Percentiles rank a stretch among this genome's conserved stretches.
phyloP scores from a whole-genome alignment of 495 filamentous ascomycete genomes.

The Evernia prunastri region DNA sequence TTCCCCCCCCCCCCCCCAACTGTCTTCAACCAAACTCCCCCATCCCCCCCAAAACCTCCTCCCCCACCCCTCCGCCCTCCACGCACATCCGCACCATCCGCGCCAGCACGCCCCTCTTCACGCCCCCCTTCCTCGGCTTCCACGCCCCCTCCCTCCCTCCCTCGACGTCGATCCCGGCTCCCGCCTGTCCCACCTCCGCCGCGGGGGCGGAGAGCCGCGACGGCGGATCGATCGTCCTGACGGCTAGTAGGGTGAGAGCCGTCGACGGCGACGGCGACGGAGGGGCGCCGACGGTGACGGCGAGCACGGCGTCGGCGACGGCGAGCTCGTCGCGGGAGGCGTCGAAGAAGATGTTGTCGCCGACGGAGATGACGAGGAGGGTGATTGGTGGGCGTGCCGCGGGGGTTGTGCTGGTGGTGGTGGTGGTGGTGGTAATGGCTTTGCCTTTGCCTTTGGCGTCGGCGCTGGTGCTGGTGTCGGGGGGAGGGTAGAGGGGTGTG shows the following conservation, averaged over 20 bases:
- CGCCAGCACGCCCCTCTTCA: slow-evolving; percentile 60
- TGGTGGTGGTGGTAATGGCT: too few relatives aligned
- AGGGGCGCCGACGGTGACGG: slow-evolving; percentile 57
- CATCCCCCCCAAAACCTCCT: slow-evolving; percentile 75
- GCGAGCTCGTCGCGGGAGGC: slow-evolving; percentile 83
- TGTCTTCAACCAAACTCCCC: slow-evolving; percentile 45
- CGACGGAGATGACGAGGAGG: slow-evolving; percentile 79
- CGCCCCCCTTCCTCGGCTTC: slow-evolving; percentile 68
- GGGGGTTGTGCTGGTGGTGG: slow-evolving; percentile 6
- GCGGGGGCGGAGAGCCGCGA: slow-evolving; percentile 62
- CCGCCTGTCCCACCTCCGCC: slow-evolving; percentile 31
- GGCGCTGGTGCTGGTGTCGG: background rate
- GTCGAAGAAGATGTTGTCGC: slow-evolving; percentile 88
- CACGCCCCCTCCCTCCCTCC: slow-evolving; percentile 58
- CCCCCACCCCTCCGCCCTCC: slow-evolving; percentile 66
- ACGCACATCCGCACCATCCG: slow-evolving; percentile 61
- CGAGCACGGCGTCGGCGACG: slow-evolving; percentile 81
- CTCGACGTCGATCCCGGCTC: slow-evolving; percentile 32
- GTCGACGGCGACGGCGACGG: background rate
- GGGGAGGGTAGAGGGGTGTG: slow-evolving; percentile 63
- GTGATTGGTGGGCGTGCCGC: slow-evolving; percentile 73
- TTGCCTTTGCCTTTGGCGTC: background rate
- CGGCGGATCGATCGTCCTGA: slow-evolving; percentile 64
- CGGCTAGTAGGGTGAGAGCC: slow-evolving; percentile 48
- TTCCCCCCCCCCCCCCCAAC: background rate